phyloP scores from a whole-genome alignment of 108 stramenopile genomes.

The Parmales sp. region DNA sequence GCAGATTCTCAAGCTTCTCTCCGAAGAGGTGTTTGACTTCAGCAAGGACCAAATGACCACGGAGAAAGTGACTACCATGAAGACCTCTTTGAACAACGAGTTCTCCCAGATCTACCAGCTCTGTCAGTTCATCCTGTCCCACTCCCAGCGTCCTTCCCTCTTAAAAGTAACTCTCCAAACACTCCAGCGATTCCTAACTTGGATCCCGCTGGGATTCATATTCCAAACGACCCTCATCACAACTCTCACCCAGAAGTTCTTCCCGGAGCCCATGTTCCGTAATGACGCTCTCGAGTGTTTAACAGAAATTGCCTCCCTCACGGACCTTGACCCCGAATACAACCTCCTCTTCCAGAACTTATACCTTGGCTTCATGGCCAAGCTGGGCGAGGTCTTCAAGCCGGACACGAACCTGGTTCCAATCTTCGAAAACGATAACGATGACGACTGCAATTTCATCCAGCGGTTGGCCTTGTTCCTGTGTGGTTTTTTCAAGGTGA shows the following conservation, averaged over 20 bases:
- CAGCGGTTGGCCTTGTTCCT: slow-evolving; percentile 90
- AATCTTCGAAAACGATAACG: slow-evolving; percentile 75
- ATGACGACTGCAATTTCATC: slow-evolving; percentile 86
- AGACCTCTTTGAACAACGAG: slow-evolving; percentile 81
- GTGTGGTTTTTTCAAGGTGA: slow-evolving; percentile 65
- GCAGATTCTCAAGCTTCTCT: slow-evolving; percentile 92
- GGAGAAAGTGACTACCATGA: slow-evolving; percentile 78
- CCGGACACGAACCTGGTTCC: slow-evolving; percentile 70
- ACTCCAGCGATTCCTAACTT: slow-evolving; percentile 89
- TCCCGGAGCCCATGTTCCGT: slow-evolving; percentile 75
- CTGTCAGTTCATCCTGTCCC: slow-evolving; percentile 89
- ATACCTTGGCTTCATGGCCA: slow-evolving; percentile 63
- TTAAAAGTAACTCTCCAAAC: slow-evolving; percentile 85
- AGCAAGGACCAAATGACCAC: slow-evolving; percentile 90
- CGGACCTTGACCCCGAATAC: slow-evolving; percentile 79
- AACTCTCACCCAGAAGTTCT: slow-evolving; percentile 82
- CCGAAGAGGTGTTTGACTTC: slow-evolving; percentile 98
- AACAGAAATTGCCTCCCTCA: slow-evolving; percentile 87
- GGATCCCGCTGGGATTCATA: slow-evolving; percentile 96
- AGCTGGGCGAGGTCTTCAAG: slow-evolving; percentile 61
- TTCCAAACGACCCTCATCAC: slow-evolving; percentile 89
- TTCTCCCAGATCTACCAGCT: slow-evolving; percentile 91
- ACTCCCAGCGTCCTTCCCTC: slow-evolving; percentile 57
- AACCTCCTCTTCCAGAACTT: slow-evolving; percentile 76
- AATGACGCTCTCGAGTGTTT: slow-evolving; percentile 91